Percentiles rank a stretch among this genome's conserved stretches.
Evolutionary conservation across 345 rosid genomes (phyloP).

Genomic region (Gossypium mustelinum): DNA sequence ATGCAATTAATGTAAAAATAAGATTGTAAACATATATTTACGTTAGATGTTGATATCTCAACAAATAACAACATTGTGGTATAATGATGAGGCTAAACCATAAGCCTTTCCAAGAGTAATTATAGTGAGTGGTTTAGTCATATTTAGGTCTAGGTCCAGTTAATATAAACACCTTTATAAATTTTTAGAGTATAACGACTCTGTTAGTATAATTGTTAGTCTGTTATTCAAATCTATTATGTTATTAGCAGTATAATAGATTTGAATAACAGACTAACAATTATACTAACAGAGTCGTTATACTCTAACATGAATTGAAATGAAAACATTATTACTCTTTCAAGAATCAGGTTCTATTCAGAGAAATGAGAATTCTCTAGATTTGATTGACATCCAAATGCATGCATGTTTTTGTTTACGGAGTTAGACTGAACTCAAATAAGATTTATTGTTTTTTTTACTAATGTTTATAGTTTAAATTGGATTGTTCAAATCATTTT

Average conservation of each 20-base stretch:
- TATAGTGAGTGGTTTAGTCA: background rate
- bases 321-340: background rate
- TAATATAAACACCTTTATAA: background rate
- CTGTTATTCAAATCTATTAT: no score
- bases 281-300: no score
- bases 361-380: background rate
- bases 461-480: background rate
- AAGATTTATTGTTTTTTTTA: background rate
- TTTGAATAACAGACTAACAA: no score
- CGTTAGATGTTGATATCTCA: conserved; percentile 22
- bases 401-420: background rate
- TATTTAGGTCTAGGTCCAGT: background rate
- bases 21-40: conserved; percentile 4
- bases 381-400: conserved; percentile 9
- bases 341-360: conserved; percentile 18
- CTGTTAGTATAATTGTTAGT: no score
- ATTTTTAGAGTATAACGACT: no score
- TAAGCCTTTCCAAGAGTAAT: background rate
- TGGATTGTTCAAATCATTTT: no score
- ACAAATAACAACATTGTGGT: background rate
- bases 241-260: no score
- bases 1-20: background rate
- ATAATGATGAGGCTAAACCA: background rate
- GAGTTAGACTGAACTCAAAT: background rate
- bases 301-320: background rate